These are phyloP conservation scores for Peltaster fructicola DNA, from an alignment of 2,329 filamentous ascomycete genomes.

Conservation along the genomic window DNA sequence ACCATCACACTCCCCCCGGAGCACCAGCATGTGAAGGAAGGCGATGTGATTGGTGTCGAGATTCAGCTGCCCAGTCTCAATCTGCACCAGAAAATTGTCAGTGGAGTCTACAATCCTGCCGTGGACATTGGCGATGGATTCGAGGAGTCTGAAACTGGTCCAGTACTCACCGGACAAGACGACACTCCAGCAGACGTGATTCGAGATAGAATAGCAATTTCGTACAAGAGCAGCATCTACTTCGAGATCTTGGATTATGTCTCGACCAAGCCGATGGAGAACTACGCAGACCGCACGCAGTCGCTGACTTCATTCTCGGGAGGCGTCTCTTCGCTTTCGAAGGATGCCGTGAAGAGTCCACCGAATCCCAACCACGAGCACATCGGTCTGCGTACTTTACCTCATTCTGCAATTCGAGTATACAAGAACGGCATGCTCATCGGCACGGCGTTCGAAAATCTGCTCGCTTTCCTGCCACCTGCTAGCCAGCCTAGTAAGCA, in stretches of 20 bases:
- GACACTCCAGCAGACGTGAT: conserved; percentile 56
- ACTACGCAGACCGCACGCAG: conserved; percentile 30
- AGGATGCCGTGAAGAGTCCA: conserved; percentile 32
- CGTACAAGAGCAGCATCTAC: conserved; percentile 83
- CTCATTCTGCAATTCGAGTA: conserved; percentile 68
- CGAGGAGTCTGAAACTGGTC: conserved; percentile 17
- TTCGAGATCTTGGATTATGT: conserved; percentile 89
- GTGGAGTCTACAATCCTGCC: conserved; percentile 72
- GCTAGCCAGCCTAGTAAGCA: conserved; percentile 59
- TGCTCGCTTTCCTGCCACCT: conserved; percentile 80
- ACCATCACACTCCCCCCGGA: conserved; percentile 14
- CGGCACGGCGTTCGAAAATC: conserved; percentile 72
- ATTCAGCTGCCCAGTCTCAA: conserved; percentile 75
- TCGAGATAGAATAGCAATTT: conserved; percentile 84
- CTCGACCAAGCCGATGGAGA: conserved; percentile 71
- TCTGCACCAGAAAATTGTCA: conserved; percentile 74
- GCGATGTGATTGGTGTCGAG: conserved; percentile 86
- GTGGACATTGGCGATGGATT: conserved; percentile 48
- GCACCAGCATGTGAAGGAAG: conserved; percentile 64
- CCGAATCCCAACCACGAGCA: conserved; percentile 56
- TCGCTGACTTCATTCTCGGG: conserved; percentile 40
- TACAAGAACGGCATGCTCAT: conserved; percentile 84
- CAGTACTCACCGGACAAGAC: conserved; percentile 23
- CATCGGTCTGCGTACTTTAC: conserved; percentile 67
- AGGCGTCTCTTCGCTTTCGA: too few species aligned